Percentiles rank a stretch among this genome's conserved stretches.
Evolutionary conservation across 257 asterid genomes (phyloP).

Genomic region (Knoxia roxburghii): DNA sequence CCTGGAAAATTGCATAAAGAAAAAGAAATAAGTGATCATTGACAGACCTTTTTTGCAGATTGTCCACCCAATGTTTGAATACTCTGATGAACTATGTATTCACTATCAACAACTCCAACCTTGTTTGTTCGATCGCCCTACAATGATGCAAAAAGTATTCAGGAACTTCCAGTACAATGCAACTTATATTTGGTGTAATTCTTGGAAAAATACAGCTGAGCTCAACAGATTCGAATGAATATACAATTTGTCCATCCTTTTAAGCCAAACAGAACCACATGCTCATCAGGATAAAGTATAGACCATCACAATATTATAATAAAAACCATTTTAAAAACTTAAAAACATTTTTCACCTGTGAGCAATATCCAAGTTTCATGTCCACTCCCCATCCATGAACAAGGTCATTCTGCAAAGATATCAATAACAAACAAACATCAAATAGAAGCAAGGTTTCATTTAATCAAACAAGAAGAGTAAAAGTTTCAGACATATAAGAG

Average conservation of each 20-base stretch:
- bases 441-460: constrained; percentile 9
- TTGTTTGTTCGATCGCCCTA: constrained; percentile 88
- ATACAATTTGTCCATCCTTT: not conserved
- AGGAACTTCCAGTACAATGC: not conserved
- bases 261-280: not conserved
- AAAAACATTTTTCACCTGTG: constrained; percentile 48
- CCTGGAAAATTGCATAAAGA: not conserved
- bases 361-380: constrained; percentile 97
- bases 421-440: not conserved
- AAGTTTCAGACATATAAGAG: too few relatives aligned
- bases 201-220: not conserved
- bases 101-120: constrained; percentile 95
- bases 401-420: constrained; percentile 76
- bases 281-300: not conserved
- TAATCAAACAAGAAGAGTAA: constrained; percentile 13
- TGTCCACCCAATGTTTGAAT: constrained; percentile 93
- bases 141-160: constrained; percentile 12
- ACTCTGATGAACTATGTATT: constrained; percentile 91
- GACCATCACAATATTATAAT: not conserved
- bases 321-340: constrained; percentile 1
- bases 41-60: constrained; percentile 53
- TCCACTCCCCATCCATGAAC: constrained; percentile 99
- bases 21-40: not conserved
- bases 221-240: not conserved
- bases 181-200: not conserved